Evolutionary conservation across 2,329 filamentous ascomycete genomes (phyloP), one percentile per base, ranked within the genome.

Genomic region (Didymella pinodella): DNA sequence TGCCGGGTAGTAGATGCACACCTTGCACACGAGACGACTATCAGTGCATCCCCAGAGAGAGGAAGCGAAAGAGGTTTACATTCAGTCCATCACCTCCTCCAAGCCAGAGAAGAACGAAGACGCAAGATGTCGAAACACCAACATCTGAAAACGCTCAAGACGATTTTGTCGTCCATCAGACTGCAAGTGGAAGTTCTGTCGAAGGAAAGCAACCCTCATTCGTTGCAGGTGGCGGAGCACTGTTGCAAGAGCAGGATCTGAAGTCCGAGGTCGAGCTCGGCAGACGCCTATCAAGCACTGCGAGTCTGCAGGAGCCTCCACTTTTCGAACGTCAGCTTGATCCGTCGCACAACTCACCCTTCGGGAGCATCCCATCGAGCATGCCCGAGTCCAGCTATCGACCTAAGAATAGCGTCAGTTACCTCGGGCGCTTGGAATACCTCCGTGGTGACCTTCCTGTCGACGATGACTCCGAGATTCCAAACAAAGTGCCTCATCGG

Each of bases 1-100:
- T 72, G 0, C 69, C 73, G 44, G 73, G 75, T 29, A 73, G 73
- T n/a, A 62, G 70, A n/a, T 78, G 77, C 51, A 77, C 76, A 20
- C 77, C 77, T 32, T 79, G 77, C 49, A 55, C 57, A 38, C 69
- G 64, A 63, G 72, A 76, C 48, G 66, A 66, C 29, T 75, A 75
- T 54, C 68, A 74, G 20, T 76, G 73, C 45, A 44, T 73, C 18
- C 73, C 70, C 25, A 63, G 72, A 41, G 69, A 75, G 46, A 57
- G 73, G 14, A 75, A 75, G 53, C 57, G 71, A 11, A 75, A 73
- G 58, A 61, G 72, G 8, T 75, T 73, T 47, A 75, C 71, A 3
- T 67, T 75, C 45, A 73, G 69, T 45, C 68, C 68, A 4, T 72
- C 71, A 31, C 73, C 71, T 40, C 71, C 69, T 31, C 44, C 60